Evolutionary conservation across 2,329 filamentous ascomycete species (phyloP).

Genomic region (Tolypocladium paradoxum): DNA sequence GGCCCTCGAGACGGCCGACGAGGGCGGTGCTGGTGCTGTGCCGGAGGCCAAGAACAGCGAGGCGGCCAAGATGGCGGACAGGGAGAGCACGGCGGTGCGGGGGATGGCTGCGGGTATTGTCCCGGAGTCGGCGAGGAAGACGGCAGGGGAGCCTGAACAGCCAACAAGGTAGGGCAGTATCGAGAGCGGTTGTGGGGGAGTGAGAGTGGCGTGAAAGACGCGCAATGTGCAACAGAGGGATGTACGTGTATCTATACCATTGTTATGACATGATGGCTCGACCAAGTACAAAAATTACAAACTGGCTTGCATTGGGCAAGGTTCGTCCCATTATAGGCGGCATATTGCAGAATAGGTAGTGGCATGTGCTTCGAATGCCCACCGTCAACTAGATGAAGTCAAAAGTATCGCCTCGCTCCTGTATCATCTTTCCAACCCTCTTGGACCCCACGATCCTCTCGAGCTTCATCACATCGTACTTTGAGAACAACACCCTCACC

Average conservation of each 20-base stretch:
- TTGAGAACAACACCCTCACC: constrained; percentile 63
- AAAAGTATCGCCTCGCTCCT: constrained; percentile 80
- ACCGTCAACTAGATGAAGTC: constrained; percentile 62
- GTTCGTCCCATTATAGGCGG: too few species aligned
- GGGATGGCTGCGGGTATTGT: constrained; percentile 20
- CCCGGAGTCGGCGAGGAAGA: constrained; percentile 12
- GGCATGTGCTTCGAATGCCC: background rate
- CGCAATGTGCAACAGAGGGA: constrained; percentile 4
- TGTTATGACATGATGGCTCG: background rate
- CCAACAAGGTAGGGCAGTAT: constrained; percentile 1
- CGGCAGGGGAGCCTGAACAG: background rate
- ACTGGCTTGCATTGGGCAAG: background rate
- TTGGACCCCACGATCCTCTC: constrained; percentile 79
- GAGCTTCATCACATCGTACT: constrained; percentile 79
- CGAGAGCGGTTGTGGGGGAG: background rate
- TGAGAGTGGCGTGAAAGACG: background rate
- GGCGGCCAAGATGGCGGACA: constrained; percentile 11
- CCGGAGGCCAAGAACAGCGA: constrained; percentile 7
- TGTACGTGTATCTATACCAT: constrained; percentile 3
- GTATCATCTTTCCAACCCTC: constrained; percentile 74
- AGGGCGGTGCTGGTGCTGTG: constrained; percentile 6
- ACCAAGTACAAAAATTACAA: background rate
- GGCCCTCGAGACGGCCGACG: constrained; percentile 12
- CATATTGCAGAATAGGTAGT: too few species aligned
- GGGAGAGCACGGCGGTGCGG: constrained; percentile 20